Evolutionary conservation across 331 rosid genomes (phyloP), one percentile per base, ranked within the genome.

Genomic region (Rosa hybrid): DNA sequence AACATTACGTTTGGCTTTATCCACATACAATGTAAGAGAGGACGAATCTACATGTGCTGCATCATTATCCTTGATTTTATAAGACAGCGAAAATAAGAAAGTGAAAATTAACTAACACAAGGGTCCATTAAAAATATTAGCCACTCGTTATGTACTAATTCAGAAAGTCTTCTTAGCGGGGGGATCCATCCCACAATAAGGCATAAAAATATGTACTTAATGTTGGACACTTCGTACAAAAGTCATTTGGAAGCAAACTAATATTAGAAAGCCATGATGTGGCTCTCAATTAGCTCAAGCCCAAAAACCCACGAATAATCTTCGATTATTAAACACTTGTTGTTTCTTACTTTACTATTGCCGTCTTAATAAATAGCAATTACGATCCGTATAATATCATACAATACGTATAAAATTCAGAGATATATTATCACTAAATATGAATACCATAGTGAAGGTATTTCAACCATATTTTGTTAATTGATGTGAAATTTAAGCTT

Each of bases 101-200:
- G 79, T 86, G 21, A 48, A 14, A 48, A 71, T 59, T 25, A n/a
- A 75, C 92, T 86, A 90, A 89, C 71, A 88, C 50, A 62, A 54
- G 60, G n/a, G 64, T 51, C 23, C 25, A 56, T 44, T 45, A 75
- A 84, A 75, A 49, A 76, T 76, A 76, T 86, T 74, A 83, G 79
- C 88, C 89, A 84, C 88, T 77, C 87, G 84, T 85, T 62, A 49
- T 41, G 13, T 25, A 77, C 77, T 50, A 75, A 1, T 74, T 81
- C 65, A 76, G 80, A 85, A 76, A 25, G 77, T 78, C 71, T 63
- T 81, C 84, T 30, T 53, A 77, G 86, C 4, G 2, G 18, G 14
- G 11, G 50, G 27, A 18, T 77, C 81, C 77, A 78, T 78, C 71
- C 60, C 71, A 75, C 84, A 17, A 75, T 70, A 62, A 77, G 49